Percentiles rank a stretch among this genome's conserved stretches.
Conservation (phyloP, 2,329 filamentous ascomycete species). For the Penicillium sp. region DNA sequence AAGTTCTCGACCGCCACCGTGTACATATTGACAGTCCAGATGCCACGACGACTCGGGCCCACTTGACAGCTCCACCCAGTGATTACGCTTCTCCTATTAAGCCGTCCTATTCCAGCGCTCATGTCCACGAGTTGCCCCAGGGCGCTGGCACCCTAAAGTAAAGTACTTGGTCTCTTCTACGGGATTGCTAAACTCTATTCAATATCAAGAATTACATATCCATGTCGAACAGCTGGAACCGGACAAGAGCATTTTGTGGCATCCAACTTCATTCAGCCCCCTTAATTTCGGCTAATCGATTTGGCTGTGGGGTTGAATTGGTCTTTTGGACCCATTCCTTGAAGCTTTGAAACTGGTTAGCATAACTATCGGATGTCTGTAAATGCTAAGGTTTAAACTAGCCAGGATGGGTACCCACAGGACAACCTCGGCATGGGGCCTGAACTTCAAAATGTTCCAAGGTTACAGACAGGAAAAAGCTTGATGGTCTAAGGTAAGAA, state of each 20-base stretch:
- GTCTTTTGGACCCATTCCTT: neutral
- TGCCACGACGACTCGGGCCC: conserved; percentile 12
- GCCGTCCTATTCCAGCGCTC: neutral
- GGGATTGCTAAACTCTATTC: neutral
- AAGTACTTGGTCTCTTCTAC: neutral
- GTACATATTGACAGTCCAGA: conserved; percentile 3
- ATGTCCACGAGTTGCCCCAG: neutral
- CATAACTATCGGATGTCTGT: neutral
- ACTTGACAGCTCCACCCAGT: conserved; percentile 13
- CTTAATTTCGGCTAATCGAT: neutral
- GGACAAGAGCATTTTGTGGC: neutral
- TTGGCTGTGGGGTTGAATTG: neutral
- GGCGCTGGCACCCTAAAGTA: neutral
- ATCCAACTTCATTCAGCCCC: neutral
- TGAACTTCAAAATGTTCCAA: neutral
- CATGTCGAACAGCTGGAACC: neutral
- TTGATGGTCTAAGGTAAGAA: neutral
- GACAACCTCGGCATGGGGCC: neutral
- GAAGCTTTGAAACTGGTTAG: neutral
- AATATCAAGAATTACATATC: neutral
- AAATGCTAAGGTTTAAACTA: neutral
- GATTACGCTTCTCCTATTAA: neutral
- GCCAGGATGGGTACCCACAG: no score
- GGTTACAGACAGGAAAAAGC: neutral
- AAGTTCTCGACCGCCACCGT: neutral